Conservation (phyloP, 2,329 filamentous ascomycete species). For the Onygenales sp. region DNA sequence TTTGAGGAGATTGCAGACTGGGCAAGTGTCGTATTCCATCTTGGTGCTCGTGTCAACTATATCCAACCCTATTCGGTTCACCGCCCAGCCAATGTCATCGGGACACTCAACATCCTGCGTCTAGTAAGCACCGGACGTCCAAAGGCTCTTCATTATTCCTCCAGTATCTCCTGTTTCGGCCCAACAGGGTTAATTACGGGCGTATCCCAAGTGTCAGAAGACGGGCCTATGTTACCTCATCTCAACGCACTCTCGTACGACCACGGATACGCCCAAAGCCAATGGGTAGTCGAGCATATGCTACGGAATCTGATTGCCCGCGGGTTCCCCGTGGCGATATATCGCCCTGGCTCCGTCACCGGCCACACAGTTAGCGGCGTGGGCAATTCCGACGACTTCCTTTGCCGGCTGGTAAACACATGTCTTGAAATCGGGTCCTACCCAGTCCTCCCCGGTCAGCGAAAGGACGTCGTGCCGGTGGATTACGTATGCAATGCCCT, state of each 20-base stretch:
- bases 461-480: constrained; percentile 19
- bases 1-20: constrained; percentile 42
- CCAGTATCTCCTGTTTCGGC: constrained; percentile 17
- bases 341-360: constrained; percentile 72
- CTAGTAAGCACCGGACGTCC: constrained; percentile 46
- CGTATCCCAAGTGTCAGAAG: constrained; percentile 10
- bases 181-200: constrained; percentile 17
- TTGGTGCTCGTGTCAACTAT: constrained; percentile 68
- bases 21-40: constrained; percentile 52
- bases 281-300: constrained; percentile 64
- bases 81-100: constrained; percentile 60
- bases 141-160: constrained; percentile 18
- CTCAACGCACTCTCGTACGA: constrained; percentile 37
- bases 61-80: constrained; percentile 62
- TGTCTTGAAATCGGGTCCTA: constrained; percentile 58
- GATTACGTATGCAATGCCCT: constrained; percentile 16
- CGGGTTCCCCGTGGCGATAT: constrained; percentile 60
- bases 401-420: constrained; percentile 70
- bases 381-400: constrained; percentile 69
- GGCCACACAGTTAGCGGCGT: constrained; percentile 57
- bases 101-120: constrained; percentile 59
- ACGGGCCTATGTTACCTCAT: constrained; percentile 13
- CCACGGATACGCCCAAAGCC: constrained; percentile 77
- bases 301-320: constrained; percentile 62
- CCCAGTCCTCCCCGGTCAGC: constrained; percentile 16